These are phyloP conservation scores for Candida sithepensis DNA, from an alignment of 805 yeast genomes.

Conservation along the genomic window DNA sequence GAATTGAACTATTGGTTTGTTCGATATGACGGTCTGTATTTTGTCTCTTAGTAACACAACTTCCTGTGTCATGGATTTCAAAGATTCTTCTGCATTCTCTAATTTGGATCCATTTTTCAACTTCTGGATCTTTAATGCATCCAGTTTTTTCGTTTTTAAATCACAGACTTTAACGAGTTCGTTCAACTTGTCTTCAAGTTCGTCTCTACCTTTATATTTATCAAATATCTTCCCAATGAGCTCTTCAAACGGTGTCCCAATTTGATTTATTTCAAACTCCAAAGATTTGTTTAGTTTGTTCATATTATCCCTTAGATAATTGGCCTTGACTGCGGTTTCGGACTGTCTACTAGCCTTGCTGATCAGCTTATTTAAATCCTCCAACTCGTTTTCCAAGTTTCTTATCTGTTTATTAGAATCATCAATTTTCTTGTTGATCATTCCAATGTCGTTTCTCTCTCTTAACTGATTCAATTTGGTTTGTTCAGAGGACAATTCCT, in stretches of 20 bases:
- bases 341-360: conserved; percentile 52
- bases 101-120: conserved; percentile 5
- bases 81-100: neutral
- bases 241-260: conserved; percentile 1
- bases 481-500: conserved; percentile 38
- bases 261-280: neutral
- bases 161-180: conserved; percentile 1
- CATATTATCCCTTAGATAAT: conserved; percentile 20
- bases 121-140: conserved; percentile 1
- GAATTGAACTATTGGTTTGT: neutral
- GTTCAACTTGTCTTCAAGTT: neutral
- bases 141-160: neutral
- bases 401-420: conserved; percentile 35
- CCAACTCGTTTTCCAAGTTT: conserved; percentile 43
- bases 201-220: neutral
- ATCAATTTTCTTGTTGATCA: conserved; percentile 34
- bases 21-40: conserved; percentile 14
- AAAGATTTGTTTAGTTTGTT: neutral
- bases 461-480: conserved; percentile 32
- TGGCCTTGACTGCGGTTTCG: conserved; percentile 53
- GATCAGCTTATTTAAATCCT: conserved; percentile 48
- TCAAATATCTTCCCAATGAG: conserved; percentile 1
- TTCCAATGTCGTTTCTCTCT: conserved; percentile 24
- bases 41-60: conserved; percentile 7
- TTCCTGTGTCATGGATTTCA: neutral